Evolutionary conservation across 768 basidiomycete genomes (phyloP).

Genomic region (Pleurotus sapidus): DNA sequence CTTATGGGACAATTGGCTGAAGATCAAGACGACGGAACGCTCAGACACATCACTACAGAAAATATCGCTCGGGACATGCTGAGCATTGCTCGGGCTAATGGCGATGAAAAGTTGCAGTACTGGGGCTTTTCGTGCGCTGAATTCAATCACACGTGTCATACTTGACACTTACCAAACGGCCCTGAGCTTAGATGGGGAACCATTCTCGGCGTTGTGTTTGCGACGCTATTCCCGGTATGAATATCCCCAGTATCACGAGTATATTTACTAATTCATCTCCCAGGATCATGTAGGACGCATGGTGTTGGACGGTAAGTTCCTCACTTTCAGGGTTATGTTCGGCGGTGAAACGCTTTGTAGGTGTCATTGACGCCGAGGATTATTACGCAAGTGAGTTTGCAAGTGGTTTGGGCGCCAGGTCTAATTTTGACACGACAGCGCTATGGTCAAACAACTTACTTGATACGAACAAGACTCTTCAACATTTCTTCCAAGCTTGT

Average conservation of each 20-base stretch:
- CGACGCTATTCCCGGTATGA: constrained; percentile 20
- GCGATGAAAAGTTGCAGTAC: constrained; percentile 14
- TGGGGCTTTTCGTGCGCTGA: constrained; percentile 28
- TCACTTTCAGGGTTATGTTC: not conserved
- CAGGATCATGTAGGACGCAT: constrained; percentile 36
- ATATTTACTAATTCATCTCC: not conserved
- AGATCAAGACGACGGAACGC: constrained; percentile 11
- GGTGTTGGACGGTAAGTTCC: constrained; percentile 23
- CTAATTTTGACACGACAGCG: constrained; percentile 16
- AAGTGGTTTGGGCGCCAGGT: not conserved
- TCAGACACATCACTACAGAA: not conserved
- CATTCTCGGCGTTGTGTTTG: constrained; percentile 19
- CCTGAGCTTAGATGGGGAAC: constrained; percentile 14
- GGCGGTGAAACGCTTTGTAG: constrained; percentile 4
- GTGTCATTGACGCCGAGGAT: constrained; percentile 37
- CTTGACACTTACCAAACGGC: not conserved
- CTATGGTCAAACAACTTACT: constrained; percentile 31
- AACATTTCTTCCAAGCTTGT: constrained; percentile 33
- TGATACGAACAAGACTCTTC: constrained; percentile 33
- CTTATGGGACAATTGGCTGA: constrained; percentile 27
- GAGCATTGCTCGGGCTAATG: not conserved
- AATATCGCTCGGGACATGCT: not conserved
- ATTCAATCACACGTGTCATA: not conserved
- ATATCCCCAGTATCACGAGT: not conserved
- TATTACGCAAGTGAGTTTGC: constrained; percentile 31